Conservation (phyloP, 1,284 basidiomycete genomes). For the Mycena citricolor region DNA sequence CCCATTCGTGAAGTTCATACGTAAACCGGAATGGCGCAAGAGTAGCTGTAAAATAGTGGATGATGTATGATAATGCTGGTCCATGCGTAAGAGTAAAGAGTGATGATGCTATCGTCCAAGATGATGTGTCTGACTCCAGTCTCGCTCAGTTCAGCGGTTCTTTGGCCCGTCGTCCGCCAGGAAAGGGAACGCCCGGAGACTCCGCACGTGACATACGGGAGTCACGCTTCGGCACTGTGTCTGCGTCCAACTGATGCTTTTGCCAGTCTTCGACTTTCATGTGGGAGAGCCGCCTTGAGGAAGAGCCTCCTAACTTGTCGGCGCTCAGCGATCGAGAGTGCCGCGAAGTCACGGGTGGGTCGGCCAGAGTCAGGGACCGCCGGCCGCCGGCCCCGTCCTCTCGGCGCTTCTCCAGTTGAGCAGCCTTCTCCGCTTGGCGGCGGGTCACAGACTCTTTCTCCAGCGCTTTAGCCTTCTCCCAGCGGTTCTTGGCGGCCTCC, state of each 20-base stretch:
- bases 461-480: constrained; percentile 69
- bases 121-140: constrained; percentile 3
- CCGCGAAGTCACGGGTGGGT: constrained; percentile 31
- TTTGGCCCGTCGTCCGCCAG: constrained; percentile 30
- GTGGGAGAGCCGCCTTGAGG: constrained; percentile 65
- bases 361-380: constrained; percentile 28
- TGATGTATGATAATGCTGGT: constrained; percentile 12
- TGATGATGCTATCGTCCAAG: constrained; percentile 12
- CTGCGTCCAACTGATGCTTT: constrained; percentile 59
- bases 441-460: constrained; percentile 70
- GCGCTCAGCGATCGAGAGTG: constrained; percentile 58
- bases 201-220: constrained; percentile 34
- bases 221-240: constrained; percentile 40
- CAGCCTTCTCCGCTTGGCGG: constrained; percentile 69
- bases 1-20: too few species aligned
- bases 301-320: constrained; percentile 51
- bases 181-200: constrained; percentile 38
- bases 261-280: constrained; percentile 85
- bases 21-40: too few species aligned
- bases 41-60: too few species aligned
- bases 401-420: constrained; percentile 48
- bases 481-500: constrained; percentile 65
- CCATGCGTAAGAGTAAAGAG: constrained; percentile 11
- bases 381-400: constrained; percentile 39
- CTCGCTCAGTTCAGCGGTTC: constrained; percentile 17